phyloP scores from a whole-genome alignment of 1,284 basidiomycete species.

The Sparassis latifolia region DNA sequence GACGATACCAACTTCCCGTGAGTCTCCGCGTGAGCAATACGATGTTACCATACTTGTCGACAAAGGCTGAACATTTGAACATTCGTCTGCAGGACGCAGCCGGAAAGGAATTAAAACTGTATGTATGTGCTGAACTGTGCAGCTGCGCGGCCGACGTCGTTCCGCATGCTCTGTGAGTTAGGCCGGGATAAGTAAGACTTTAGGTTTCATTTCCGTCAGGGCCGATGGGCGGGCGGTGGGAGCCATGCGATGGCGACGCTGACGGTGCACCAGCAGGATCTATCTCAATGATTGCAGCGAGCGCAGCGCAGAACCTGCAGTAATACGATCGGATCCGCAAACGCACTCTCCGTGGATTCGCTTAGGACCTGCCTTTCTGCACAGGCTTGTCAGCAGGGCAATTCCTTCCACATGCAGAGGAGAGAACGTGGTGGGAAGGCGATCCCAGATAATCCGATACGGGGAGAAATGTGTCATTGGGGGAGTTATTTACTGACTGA shows the following conservation, averaged over 20 bases:
- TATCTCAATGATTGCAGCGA: no score
- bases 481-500: constrained; percentile 6
- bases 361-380: constrained; percentile 9
- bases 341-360: constrained; percentile 6
- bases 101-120: no score
- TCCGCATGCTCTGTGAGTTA: constrained; percentile 12
- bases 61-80: constrained; percentile 5
- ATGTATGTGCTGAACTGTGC: no score
- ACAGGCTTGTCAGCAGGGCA: not conserved
- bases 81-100: no score
- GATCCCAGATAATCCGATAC: constrained; percentile 16
- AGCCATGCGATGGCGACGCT: not conserved
- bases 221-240: no score
- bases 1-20: not conserved
- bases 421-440: constrained; percentile 1
- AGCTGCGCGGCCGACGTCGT: not conserved
- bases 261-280: no score
- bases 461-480: constrained; percentile 18
- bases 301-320: no score
- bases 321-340: constrained; percentile 7
- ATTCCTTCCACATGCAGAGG: constrained; percentile 5
- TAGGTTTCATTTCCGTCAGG: constrained; percentile 4
- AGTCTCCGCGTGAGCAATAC: constrained; percentile 10
- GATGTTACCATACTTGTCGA: constrained; percentile 12
- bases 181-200: constrained; percentile 9